Evolutionary conservation across 2,329 filamentous ascomycete species (phyloP).

Genomic region (Paecilomyces sp.): DNA sequence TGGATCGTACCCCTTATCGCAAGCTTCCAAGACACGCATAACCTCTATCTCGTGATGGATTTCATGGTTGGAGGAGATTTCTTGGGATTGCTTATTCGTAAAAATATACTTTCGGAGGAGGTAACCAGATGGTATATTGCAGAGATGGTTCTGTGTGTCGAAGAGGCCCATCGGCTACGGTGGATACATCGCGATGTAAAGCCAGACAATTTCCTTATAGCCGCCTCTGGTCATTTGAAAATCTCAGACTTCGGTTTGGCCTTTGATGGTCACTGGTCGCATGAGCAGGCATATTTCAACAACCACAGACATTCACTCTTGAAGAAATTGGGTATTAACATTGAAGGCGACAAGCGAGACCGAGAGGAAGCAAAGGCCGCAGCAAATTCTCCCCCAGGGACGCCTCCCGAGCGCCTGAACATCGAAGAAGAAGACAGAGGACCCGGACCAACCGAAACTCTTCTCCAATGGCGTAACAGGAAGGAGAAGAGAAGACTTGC

Average conservation of each 20-base stretch:
- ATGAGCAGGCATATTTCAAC: constrained; percentile 80
- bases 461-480: constrained; percentile 64
- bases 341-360: constrained; percentile 70
- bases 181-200: constrained; percentile 97
- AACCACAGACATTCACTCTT: constrained; percentile 74
- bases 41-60: constrained; percentile 92
- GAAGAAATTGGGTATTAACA: constrained; percentile 64
- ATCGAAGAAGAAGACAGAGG: constrained; percentile 23
- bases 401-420: constrained; percentile 1
- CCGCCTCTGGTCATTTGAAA: constrained; percentile 79
- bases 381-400: constrained; percentile 9
- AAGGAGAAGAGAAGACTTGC: constrained; percentile 66
- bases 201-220: constrained; percentile 93
- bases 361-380: constrained; percentile 45
- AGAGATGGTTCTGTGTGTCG: constrained; percentile 92
- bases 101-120: constrained; percentile 72
- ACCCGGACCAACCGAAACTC: constrained; percentile 35
- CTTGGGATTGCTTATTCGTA: constrained; percentile 73
- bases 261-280: constrained; percentile 91
- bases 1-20: constrained; percentile 86
- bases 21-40: constrained; percentile 79
- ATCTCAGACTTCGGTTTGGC: constrained; percentile 95
- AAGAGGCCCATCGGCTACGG: constrained; percentile 78
- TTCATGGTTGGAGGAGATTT: constrained; percentile 98
- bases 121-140: constrained; percentile 82